Evolutionary conservation across 768 basidiomycete genomes (phyloP).

Genomic region (Suillus clintonianus): DNA sequence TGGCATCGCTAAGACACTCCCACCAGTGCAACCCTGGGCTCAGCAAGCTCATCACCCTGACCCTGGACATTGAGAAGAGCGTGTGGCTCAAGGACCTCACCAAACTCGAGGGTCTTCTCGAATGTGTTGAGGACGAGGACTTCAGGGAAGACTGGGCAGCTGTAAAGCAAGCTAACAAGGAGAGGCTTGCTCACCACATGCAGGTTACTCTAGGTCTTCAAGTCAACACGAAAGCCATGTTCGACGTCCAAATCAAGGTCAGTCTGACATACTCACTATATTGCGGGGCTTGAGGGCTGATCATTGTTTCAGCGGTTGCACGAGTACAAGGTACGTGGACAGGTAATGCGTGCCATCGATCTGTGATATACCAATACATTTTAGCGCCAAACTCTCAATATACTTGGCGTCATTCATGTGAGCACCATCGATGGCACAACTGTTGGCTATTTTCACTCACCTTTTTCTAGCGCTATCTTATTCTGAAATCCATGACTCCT

Average conservation of each 20-base stretch:
- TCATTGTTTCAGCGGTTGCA: conserved; percentile 68
- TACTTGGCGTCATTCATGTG: conserved; percentile 86
- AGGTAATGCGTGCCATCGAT: background rate
- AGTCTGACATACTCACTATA: conserved; percentile 7
- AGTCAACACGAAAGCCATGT: conserved; percentile 77
- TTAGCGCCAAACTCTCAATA: conserved; percentile 92
- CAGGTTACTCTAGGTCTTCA: conserved; percentile 68
- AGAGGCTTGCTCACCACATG: conserved; percentile 78
- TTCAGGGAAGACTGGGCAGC: conserved; percentile 83
- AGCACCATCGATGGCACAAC: conserved; percentile 21
- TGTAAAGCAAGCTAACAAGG: conserved; percentile 91
- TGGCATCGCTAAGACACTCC: conserved; percentile 7
- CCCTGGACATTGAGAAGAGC: conserved; percentile 71
- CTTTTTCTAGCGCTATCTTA: conserved; percentile 67
- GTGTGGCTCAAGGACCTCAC: conserved; percentile 86
- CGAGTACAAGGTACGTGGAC: conserved; percentile 74
- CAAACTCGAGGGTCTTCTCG: conserved; percentile 76
- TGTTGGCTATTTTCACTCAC: conserved; percentile 4
- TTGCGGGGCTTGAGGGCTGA: background rate
- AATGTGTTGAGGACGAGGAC: conserved; percentile 65
- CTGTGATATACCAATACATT: background rate
- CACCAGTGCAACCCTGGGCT: conserved; percentile 84
- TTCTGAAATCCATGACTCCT: conserved; percentile 75
- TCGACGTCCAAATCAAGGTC: conserved; percentile 90
- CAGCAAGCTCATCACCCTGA: conserved; percentile 80